Evolutionary conservation across 2,329 filamentous ascomycete species (phyloP).

Genomic region (Cyanodermella asteris): DNA sequence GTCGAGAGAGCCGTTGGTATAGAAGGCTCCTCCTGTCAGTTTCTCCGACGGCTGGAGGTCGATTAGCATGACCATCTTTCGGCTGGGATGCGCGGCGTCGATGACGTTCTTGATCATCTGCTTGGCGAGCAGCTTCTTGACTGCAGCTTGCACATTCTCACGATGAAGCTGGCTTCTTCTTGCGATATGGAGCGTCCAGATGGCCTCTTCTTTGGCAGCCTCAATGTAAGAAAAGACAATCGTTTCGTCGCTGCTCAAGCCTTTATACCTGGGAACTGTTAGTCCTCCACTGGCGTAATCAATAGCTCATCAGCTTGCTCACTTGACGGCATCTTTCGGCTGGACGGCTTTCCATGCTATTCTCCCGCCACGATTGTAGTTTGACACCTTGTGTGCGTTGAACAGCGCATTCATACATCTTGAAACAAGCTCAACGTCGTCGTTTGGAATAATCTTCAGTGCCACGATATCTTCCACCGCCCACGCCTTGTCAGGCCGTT

Average conservation of each 20-base stretch:
- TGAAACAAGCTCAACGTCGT: conserved; percentile 20
- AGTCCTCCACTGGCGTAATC: neutral
- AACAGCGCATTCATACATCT: conserved; percentile 23
- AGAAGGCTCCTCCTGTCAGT: conserved; percentile 86
- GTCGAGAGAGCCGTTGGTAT: conserved; percentile 76
- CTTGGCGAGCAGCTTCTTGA: conserved; percentile 67
- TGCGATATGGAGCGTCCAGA: conserved; percentile 79
- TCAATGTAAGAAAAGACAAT: conserved; percentile 82
- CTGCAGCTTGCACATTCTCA: conserved; percentile 53
- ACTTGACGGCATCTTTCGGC: conserved; percentile 27
- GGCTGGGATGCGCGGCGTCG: conserved; percentile 71
- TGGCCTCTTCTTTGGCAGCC: conserved; percentile 59
- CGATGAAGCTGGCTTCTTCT: conserved; percentile 64
- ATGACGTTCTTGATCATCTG: conserved; percentile 74
- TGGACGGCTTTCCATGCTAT: conserved; percentile 26
- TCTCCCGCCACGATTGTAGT: conserved; percentile 20
- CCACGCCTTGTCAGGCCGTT: too few relatives aligned
- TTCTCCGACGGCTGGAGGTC: conserved; percentile 69
- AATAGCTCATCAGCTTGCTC: conserved; percentile 6
- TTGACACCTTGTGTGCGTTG: conserved; percentile 23
- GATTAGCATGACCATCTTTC: conserved; percentile 91
- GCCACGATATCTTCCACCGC: conserved; percentile 22
- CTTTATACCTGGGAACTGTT: conserved; percentile 12
- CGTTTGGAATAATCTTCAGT: conserved; percentile 21
- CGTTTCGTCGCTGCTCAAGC: conserved; percentile 45